Conservation (phyloP, 2,329 filamentous ascomycete species). For the Colletotrichum liaoningense region DNA sequence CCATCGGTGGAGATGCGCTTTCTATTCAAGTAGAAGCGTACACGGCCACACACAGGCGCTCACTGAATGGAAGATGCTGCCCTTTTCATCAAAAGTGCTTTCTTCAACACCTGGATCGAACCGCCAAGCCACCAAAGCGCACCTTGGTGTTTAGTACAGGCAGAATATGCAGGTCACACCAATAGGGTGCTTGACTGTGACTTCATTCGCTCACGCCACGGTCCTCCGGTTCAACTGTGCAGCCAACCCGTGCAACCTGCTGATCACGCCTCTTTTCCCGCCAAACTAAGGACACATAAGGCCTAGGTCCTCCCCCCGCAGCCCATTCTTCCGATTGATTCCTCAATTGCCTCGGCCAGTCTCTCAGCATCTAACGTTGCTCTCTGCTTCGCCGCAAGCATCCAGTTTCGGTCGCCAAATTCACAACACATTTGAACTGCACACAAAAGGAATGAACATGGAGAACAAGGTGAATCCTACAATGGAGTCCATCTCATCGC, state of each 20-base stretch:
- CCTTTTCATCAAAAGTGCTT: neutral
- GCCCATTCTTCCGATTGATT: neutral
- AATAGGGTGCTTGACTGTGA: conserved; percentile 5
- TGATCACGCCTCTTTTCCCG: conserved; percentile 5
- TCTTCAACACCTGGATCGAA: neutral
- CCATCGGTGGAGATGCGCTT: too few species aligned
- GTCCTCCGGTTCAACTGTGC: neutral
- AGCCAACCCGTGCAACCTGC: neutral
- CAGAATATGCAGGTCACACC: conserved; percentile 1
- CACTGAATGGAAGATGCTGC: neutral
- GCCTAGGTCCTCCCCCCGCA: neutral
- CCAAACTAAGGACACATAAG: conserved; percentile 7
- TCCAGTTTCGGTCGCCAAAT: neutral
- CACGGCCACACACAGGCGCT: neutral
- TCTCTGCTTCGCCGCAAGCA: neutral
- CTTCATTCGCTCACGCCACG: conserved; percentile 25
- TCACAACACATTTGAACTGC: too few species aligned
- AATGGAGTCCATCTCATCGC: neutral
- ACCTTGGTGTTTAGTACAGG: neutral
- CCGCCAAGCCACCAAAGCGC: conserved; percentile 12
- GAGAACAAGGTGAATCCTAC: neutral
- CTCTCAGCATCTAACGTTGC: neutral
- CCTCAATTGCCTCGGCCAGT: neutral
- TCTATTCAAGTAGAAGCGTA: too few species aligned
- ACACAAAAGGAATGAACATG: neutral